phyloP scores from a whole-genome alignment of 1,139 yeast genomes.

The Nadsonia commutata region DNA sequence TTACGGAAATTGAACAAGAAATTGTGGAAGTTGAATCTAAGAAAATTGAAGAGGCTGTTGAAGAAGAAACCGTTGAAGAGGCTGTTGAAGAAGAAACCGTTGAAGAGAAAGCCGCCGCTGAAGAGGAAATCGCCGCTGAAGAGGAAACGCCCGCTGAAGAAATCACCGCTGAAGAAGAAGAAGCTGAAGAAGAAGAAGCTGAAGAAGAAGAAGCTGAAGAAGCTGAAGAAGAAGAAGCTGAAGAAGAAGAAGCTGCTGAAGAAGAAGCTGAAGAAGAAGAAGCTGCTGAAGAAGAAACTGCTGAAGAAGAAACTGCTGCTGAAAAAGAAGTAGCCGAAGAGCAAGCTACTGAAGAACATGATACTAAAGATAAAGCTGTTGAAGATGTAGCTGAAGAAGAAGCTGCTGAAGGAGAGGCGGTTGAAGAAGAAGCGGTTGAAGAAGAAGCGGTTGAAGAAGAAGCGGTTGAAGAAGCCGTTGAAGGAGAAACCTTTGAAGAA shows the following conservation, averaged over 20 bases:
- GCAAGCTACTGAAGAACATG: background rate
- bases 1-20: constrained; percentile 3
- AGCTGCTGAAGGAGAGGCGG: background rate
- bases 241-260: background rate
- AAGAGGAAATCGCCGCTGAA: background rate
- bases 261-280: background rate
- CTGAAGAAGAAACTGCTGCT: background rate
- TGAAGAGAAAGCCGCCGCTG: background rate
- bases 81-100: background rate
- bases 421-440: background rate
- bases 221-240: background rate
- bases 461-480: background rate
- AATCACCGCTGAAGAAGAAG: background rate
- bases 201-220: background rate
- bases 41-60: background rate
- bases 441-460: background rate
- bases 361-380: background rate
- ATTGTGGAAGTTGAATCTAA: background rate
- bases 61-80: background rate
- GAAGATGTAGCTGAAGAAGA: background rate
- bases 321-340: background rate
- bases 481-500: background rate
- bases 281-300: background rate
- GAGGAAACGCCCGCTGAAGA: background rate
- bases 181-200: background rate